Percentiles rank a stretch among this genome's conserved stretches.
phyloP scores from a whole-genome alignment of 768 basidiomycete genomes.

The Termitomyces sp. region DNA sequence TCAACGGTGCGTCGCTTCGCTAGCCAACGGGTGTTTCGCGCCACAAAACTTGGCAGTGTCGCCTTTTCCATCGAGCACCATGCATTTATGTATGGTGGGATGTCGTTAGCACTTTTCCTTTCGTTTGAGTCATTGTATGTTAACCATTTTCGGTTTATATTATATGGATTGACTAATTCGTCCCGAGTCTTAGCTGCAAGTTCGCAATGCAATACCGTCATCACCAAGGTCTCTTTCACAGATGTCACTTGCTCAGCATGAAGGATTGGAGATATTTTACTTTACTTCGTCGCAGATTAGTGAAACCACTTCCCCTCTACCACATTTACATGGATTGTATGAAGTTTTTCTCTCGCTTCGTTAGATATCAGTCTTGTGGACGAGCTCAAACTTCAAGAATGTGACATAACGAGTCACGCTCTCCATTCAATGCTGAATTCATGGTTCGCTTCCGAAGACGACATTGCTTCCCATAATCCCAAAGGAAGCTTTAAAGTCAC shows the following conservation, averaged over 20 bases:
- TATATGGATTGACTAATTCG: conserved; percentile 3
- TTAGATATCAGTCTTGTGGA: background rate
- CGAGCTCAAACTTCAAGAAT: background rate
- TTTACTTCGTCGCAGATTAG: no score
- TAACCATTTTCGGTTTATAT: background rate
- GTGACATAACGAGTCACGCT: background rate
- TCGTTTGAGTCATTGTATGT: conserved; percentile 39
- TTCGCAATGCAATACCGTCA: conserved; percentile 41
- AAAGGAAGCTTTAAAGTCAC: background rate
- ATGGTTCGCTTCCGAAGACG: background rate
- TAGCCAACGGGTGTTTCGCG: conserved; percentile 40
- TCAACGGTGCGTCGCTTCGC: conserved; percentile 18
- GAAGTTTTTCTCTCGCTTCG: background rate
- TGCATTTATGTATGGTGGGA: conserved; percentile 44
- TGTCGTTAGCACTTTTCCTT: no score
- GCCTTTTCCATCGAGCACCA: conserved; percentile 32
- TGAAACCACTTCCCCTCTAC: no score
- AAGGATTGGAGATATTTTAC: background rate
- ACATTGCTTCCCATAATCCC: background rate
- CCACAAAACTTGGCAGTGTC: conserved; percentile 24
- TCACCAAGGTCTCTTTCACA: conserved; percentile 31
- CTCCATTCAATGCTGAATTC: background rate
- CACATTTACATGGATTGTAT: background rate
- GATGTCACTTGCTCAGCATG: conserved; percentile 19
- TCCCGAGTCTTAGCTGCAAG: conserved; percentile 30